phyloP scores from a whole-genome alignment of 2,329 filamentous ascomycete genomes.

The Calonectria ilicicola region DNA sequence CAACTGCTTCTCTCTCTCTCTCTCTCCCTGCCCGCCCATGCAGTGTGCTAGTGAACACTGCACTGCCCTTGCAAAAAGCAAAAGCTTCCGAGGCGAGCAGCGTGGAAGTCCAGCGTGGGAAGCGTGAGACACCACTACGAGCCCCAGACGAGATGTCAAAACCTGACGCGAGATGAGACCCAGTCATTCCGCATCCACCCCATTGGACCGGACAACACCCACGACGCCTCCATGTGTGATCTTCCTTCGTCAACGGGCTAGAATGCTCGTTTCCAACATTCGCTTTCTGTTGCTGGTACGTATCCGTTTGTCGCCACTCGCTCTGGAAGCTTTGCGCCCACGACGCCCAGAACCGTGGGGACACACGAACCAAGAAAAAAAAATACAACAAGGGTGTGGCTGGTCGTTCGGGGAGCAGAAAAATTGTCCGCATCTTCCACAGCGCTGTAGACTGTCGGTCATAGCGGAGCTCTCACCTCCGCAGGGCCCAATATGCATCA shows the following conservation, averaged over 20 bases:
- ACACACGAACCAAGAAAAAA: neutral
- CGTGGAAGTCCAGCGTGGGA: too few relatives aligned
- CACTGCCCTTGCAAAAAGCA: neutral
- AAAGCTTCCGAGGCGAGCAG: neutral
- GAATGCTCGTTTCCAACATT: neutral
- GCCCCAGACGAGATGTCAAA: neutral
- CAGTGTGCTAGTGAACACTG: too few relatives aligned
- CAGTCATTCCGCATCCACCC: neutral
- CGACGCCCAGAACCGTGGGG: neutral
- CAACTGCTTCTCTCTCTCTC: too few relatives aligned
- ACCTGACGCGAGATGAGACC: slow-evolving; percentile 2
- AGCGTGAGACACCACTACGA: neutral
- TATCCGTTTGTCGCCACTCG: neutral
- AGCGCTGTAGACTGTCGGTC: neutral
- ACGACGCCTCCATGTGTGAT: neutral
- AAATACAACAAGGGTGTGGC: too few relatives aligned
- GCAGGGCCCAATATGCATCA: neutral
- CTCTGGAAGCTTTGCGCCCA: neutral
- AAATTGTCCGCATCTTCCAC: neutral
- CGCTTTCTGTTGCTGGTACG: neutral
- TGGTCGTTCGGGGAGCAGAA: neutral
- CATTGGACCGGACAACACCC: neutral
- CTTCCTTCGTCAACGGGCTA: neutral
- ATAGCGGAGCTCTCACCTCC: neutral
- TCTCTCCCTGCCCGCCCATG: too few relatives aligned